Evolutionary conservation across 129 eudicot genomes (phyloP), one percentile per base, ranked within the genome.

Genomic region (Dittrichia graveolens): DNA sequence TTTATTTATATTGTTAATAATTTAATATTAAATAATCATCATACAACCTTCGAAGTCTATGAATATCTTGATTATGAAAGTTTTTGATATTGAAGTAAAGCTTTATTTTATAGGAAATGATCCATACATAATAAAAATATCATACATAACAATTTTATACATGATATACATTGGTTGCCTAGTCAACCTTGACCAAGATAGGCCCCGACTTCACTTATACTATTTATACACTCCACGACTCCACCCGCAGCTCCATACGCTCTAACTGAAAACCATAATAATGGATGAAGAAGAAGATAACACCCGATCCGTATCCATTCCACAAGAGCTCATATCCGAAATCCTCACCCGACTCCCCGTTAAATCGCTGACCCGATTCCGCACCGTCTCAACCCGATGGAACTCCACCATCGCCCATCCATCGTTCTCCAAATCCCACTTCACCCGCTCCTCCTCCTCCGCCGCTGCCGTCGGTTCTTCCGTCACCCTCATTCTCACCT

Each of bases 341-440:
- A 78, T 78, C 71, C 72, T 78, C 31, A 61, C 77, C 2, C 64
- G 82, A 42, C 82, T 78, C 56, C 77, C 76, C 8, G 82, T 71
- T 34, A 78, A 78, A 61, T 61, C 77, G 0, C 44, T 78, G 43
- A 61, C 77, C 77, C 82, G 77, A 4, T 70, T 78, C 72, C 76
- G 77, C 35, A 70, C 65, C 72, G 82, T 78, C 15, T 78, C 82
- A 0, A 78, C 82, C 71, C 77, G 49, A 50, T 78, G 77, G 72
- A 68, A 76, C 69, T 76, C 69, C 80, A 68, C 80, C 69, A 76
- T 76, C 46, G 9, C 19, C 72, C 64, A 52, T n/a, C 72, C 82
- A 16, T 70, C 77, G 8, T 78, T 78, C 66, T 63, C 66, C 72
- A 61, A 42, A 12, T 78, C 72, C 58, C 82, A 78, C 66, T 63